A percentile compares a stretch with the other conserved stretches of the same genome.
phyloP scores from a whole-genome alignment of 192 early-diverging fungal genomes.

The Linderina pennispora region DNA sequence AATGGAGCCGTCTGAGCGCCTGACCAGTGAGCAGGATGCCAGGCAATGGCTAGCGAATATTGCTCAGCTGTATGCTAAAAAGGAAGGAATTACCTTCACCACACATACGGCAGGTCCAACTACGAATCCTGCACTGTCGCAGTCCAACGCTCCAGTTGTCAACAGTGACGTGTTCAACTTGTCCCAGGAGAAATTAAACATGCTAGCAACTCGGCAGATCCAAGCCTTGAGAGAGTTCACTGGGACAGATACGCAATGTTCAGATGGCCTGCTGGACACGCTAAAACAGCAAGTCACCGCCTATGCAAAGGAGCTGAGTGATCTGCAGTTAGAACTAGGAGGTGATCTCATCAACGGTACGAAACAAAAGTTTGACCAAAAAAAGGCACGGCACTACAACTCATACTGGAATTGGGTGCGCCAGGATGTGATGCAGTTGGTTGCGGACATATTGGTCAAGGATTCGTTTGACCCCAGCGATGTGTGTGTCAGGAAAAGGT shows the following conservation, averaged over 20 bases:
- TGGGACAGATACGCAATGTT: constrained; percentile 66
- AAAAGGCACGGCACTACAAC: constrained; percentile 84
- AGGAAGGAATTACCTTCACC: constrained; percentile 71
- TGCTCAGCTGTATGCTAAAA: constrained; percentile 66
- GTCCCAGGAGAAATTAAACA: constrained; percentile 64
- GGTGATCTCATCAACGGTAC: constrained; percentile 74
- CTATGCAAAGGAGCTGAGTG: constrained; percentile 70
- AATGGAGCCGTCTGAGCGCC: constrained; percentile 77
- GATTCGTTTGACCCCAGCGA: constrained; percentile 67
- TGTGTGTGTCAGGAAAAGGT: constrained; percentile 29
- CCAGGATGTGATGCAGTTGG: constrained; percentile 38
- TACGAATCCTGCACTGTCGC: not conserved
- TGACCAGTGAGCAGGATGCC: constrained; percentile 66
- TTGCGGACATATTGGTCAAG: constrained; percentile 70
- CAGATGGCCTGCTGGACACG: constrained; percentile 55
- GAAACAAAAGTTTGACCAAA: constrained; percentile 63
- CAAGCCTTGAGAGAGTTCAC: constrained; percentile 78
- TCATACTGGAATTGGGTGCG: constrained; percentile 96
- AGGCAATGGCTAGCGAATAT: constrained; percentile 73
- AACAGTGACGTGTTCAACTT: constrained; percentile 85
- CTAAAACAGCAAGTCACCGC: constrained; percentile 51
- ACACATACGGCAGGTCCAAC: too few species aligned
- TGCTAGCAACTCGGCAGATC: constrained; percentile 74
- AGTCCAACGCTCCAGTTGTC: constrained; percentile 60
- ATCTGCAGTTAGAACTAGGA: constrained; percentile 77